Evolutionary conservation across 2,329 filamentous ascomycete genomes (phyloP).

Genomic region (Penicillium carneum): DNA sequence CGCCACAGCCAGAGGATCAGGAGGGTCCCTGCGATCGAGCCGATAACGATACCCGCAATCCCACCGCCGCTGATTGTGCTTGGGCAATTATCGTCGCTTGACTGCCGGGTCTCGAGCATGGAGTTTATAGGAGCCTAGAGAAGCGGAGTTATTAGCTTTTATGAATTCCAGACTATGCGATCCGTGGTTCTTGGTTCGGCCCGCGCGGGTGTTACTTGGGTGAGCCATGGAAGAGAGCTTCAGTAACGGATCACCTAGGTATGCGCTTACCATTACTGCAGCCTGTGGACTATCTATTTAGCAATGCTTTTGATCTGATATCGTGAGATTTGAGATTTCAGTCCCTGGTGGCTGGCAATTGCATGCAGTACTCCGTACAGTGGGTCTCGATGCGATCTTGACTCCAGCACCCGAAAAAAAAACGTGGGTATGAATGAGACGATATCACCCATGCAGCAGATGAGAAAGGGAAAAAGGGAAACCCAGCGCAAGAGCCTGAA

Average conservation of each 20-base stretch:
- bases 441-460: not conserved
- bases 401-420: slow-evolving; percentile 6
- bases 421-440: not conserved
- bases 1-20: slow-evolving; percentile 49
- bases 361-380: slow-evolving; percentile 6
- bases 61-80: slow-evolving; percentile 45
- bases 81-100: slow-evolving; percentile 35
- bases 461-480: not conserved
- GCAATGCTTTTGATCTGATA: not conserved
- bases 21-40: slow-evolving; percentile 48
- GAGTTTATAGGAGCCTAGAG: slow-evolving; percentile 32
- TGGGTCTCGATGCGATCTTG: slow-evolving; percentile 12
- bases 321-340: not conserved
- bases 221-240: slow-evolving; percentile 11
- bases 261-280: slow-evolving; percentile 19
- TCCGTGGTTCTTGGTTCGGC: slow-evolving; percentile 23
- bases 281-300: not conserved
- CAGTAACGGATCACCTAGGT: not conserved
- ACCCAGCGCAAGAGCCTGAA: not conserved
- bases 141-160: not conserved
- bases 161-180: slow-evolving; percentile 5
- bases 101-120: slow-evolving; percentile 35
- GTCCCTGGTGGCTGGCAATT: slow-evolving; percentile 10
- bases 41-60: slow-evolving; percentile 52
- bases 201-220: not conserved